phyloP scores from a whole-genome alignment of 495 filamentous ascomycete species.

The Glutinoglossum americanum region DNA sequence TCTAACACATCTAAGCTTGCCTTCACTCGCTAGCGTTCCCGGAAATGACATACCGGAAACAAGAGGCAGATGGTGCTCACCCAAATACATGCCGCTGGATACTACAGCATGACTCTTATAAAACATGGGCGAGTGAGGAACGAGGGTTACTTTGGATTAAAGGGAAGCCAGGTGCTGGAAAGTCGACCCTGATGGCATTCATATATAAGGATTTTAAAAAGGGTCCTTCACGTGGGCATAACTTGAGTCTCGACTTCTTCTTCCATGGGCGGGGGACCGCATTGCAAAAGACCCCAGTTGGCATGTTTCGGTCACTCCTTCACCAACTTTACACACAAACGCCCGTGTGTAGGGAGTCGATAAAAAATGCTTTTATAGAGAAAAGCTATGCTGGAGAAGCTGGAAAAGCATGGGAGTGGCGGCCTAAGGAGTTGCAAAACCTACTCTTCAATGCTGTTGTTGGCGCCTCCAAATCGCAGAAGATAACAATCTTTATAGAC shows the following conservation, averaged over 20 bases:
- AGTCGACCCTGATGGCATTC: conserved; percentile 8
- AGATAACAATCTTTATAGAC: background rate
- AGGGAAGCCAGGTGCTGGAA: conserved; percentile 10
- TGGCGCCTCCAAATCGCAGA: no score
- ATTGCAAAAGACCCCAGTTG: conserved; percentile 1
- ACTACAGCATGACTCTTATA: background rate
- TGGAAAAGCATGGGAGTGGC: background rate
- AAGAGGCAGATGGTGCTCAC: conserved; percentile 4
- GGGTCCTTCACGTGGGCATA: background rate
- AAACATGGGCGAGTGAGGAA: background rate
- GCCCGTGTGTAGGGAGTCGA: no score
- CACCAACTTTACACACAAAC: background rate
- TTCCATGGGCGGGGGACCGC: conserved; percentile 2
- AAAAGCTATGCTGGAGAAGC: no score
- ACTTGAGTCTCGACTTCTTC: conserved; percentile 1
- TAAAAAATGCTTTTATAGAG: no score
- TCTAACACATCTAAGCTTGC: background rate
- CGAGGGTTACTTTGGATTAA: conserved; percentile 11
- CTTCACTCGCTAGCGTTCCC: conserved; percentile 2
- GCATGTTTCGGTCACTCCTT: conserved; percentile 5
- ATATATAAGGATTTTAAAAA: background rate
- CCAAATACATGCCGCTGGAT: conserved; percentile 7
- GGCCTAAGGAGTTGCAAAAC: background rate
- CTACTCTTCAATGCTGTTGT: background rate
- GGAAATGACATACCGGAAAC: conserved; percentile 5